phyloP scores from a whole-genome alignment of 306 rosid genomes.

The Cicer bijugum region DNA sequence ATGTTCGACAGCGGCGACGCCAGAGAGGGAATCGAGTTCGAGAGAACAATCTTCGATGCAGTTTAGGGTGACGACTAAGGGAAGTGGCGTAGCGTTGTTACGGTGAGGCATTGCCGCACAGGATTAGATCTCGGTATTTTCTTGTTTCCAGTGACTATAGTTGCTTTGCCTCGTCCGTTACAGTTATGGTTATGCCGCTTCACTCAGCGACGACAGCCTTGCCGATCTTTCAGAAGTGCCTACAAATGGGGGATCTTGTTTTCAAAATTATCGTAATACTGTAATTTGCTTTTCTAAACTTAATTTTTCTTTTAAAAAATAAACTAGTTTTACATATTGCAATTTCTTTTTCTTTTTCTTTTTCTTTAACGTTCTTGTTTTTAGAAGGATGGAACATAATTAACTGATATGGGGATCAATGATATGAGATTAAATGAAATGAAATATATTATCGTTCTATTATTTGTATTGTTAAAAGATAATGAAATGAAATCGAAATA shows the following conservation, averaged over 20 bases:
- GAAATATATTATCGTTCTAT: too few species aligned
- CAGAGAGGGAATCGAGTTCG: constrained; percentile 80
- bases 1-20: constrained; percentile 78
- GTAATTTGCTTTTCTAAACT: background rate
- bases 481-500: too few species aligned
- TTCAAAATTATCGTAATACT: background rate
- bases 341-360: too few species aligned
- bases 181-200: constrained; percentile 20
- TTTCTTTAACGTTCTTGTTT: too few species aligned
- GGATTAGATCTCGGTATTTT: constrained; percentile 47
- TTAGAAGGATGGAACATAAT: too few species aligned
- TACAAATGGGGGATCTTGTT: constrained; percentile 11
- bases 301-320: background rate
- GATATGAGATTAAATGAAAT: too few species aligned
- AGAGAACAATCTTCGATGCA: constrained; percentile 88
- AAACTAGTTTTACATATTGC: background rate
- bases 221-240: background rate
- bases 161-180: background rate
- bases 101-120: constrained; percentile 75
- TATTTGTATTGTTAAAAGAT: too few species aligned
- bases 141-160: background rate
- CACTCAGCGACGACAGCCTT: background rate
- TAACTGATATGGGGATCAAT: too few species aligned
- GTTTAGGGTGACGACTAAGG: constrained; percentile 82
- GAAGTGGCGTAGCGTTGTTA: constrained; percentile 63